Conservation (phyloP, 2,329 filamentous ascomycete species). For the Monosporascus sp. region DNA sequence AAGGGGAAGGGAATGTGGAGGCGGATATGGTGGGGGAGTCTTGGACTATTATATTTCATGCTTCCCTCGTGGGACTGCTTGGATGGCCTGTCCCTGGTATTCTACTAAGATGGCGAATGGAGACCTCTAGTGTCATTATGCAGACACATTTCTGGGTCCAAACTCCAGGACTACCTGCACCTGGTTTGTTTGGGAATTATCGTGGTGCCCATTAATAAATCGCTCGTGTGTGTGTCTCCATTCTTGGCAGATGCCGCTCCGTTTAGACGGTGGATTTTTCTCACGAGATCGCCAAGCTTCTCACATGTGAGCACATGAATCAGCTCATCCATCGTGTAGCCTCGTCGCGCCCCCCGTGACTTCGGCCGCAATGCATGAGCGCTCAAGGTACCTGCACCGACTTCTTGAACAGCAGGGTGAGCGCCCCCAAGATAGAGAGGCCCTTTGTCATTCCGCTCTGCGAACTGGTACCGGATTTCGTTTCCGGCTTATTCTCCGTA, state of each 20-base stretch:
- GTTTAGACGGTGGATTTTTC: background rate
- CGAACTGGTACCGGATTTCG: background rate
- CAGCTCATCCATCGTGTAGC: background rate
- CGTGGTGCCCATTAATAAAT: background rate
- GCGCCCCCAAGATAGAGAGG: too few species aligned
- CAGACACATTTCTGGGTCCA: background rate
- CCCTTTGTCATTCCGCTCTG: background rate
- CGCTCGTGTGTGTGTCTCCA: background rate
- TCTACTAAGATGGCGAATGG: background rate
- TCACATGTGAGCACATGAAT: background rate
- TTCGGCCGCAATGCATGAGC: background rate
- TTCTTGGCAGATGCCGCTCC: background rate
- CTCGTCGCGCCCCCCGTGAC: background rate
- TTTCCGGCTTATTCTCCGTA: background rate
- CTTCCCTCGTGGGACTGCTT: background rate
- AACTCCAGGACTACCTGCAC: background rate
- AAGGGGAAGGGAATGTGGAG: slow-evolving; percentile 15
- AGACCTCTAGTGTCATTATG: background rate
- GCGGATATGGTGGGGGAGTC: slow-evolving; percentile 10
- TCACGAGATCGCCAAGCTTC: background rate
- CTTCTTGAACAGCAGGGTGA: background rate
- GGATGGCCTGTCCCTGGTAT: background rate
- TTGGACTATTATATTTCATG: slow-evolving; percentile 3
- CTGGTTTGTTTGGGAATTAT: background rate
- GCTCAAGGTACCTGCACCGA: background rate